Base-by-base conservation (phyloP, 331 rosid species). In the Pyrus hybrid region DNA sequence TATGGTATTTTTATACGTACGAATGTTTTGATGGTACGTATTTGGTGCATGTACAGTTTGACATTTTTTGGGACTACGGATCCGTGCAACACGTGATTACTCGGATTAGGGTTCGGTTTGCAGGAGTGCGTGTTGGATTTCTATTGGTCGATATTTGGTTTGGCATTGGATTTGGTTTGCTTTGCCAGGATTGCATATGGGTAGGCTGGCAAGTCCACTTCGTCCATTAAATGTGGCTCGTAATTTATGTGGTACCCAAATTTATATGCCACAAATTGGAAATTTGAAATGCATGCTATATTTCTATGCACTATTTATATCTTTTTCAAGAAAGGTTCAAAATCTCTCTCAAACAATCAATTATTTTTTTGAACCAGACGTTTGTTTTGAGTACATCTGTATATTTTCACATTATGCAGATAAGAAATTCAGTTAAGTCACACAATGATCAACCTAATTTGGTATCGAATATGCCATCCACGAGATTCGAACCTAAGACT, bases 41-140 rank as follows among this genome's bases (percentile, higher is more conserved):
- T 61, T 13, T 23, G 35, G 33, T 61, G 66, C 28, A 41, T 1
- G 51, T 8, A n/a, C 26, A 1, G 1, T 51, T 63, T 69, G 30
- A 68, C 79, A 49, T 62, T 60, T 54, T 2, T 11, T 41, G 14
- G 47, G 7, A 18, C 51, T 67, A 57, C 69, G 56, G 82, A 49
- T 32, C 72, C 83, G 72, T 75, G 79, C 83, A 75, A 63, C 73
- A 49, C 68, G 68, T 75, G 83, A 68, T 23, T 25, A 14, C 20
- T 10, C 47, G 2, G 12, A 41, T 41, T 10, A 6, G 62, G 23
- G 26, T 21, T 51, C 1, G 9, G 57, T 51, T 51, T 51, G 21
- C 21, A 51, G n/a, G n/a, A 53, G 58, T 4, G 6, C 7, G 56
- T 21, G 23, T 21, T 26, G 3, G 13, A 30, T 16, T 29, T 1